phyloP scores from a whole-genome alignment of 2,329 filamentous ascomycete genomes.

The Aaosphaeria arxii region DNA sequence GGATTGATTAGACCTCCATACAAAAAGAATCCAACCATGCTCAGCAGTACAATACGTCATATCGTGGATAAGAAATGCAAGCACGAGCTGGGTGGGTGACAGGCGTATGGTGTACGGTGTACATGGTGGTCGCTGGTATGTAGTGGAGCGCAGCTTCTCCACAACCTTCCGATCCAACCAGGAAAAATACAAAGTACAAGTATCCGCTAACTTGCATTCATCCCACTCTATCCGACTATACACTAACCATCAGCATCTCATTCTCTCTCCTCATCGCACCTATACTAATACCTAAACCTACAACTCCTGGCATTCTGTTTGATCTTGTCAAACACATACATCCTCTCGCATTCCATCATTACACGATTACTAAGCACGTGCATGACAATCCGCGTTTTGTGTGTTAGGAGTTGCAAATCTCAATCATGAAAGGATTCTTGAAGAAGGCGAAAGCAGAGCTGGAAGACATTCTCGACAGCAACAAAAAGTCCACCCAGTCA shows the following conservation, averaged over 20 bases:
- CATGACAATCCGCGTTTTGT: neutral
- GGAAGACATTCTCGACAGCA: slow-evolving; percentile 1
- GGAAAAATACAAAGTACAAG: no score
- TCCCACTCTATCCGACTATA: no score
- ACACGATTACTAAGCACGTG: neutral
- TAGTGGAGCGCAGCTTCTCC: slow-evolving; percentile 8
- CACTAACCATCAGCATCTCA: no score
- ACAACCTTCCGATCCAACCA: neutral
- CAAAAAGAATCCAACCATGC: no score
- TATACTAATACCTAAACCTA: no score
- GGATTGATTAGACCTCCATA: no score
- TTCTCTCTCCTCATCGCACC: no score
- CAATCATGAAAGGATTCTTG: slow-evolving; percentile 25
- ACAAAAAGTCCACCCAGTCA: slow-evolving; percentile 1
- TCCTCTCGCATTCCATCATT: neutral
- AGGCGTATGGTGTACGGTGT: no score
- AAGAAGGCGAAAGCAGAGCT: slow-evolving; percentile 26
- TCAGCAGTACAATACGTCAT: slow-evolving; percentile 7
- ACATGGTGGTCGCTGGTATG: no score
- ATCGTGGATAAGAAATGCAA: neutral
- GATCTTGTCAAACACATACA: no score
- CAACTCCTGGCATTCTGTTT: no score
- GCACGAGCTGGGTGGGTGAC: neutral
- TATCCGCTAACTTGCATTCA: neutral
- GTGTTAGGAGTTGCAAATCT: neutral